Percentiles rank a stretch among this genome's conserved stretches.
Conservation (phyloP, 192 early-diverging fungal species). For the Rhizophagus prolifer region DNA sequence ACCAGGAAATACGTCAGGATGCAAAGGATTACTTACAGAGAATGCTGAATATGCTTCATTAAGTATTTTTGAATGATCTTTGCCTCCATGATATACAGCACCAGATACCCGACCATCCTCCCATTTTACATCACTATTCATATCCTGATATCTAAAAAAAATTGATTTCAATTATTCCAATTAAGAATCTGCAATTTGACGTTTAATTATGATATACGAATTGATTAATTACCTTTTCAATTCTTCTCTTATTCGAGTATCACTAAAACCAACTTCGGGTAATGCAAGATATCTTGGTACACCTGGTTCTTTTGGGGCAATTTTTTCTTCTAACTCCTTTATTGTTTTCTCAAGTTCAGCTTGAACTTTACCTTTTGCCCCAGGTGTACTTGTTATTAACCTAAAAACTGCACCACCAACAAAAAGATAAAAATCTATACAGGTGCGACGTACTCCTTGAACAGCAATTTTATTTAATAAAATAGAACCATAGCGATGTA, state of each 20-base stretch:
- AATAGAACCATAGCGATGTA: constrained; percentile 42
- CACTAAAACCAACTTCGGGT: constrained; percentile 63
- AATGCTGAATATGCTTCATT: constrained; percentile 84
- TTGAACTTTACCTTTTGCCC: constrained; percentile 66
- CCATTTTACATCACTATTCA: constrained; percentile 71
- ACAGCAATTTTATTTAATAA: constrained; percentile 50
- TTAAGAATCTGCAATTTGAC: constrained; percentile 30
- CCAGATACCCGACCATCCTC: constrained; percentile 84
- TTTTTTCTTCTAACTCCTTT: constrained; percentile 76
- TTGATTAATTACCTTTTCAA: constrained; percentile 51
- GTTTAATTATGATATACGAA: neutral
- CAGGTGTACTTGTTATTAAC: constrained; percentile 37
- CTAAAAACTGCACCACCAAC: constrained; percentile 16
- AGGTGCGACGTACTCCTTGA: constrained; percentile 56
- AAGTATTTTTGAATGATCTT: constrained; percentile 69
- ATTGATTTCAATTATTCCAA: constrained; percentile 37
- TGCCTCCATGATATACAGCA: constrained; percentile 91
- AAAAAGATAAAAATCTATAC: constrained; percentile 35
- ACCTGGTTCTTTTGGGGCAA: constrained; percentile 62
- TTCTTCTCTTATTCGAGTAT: constrained; percentile 59
- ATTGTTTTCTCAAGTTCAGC: constrained; percentile 76
- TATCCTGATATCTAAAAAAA: constrained; percentile 49
- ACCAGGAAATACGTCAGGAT: constrained; percentile 94
- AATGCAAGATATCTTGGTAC: constrained; percentile 63
- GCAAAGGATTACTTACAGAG: constrained; percentile 83